phyloP scores from a whole-genome alignment of 345 rosid species.

The Gossypium sturtianum region DNA sequence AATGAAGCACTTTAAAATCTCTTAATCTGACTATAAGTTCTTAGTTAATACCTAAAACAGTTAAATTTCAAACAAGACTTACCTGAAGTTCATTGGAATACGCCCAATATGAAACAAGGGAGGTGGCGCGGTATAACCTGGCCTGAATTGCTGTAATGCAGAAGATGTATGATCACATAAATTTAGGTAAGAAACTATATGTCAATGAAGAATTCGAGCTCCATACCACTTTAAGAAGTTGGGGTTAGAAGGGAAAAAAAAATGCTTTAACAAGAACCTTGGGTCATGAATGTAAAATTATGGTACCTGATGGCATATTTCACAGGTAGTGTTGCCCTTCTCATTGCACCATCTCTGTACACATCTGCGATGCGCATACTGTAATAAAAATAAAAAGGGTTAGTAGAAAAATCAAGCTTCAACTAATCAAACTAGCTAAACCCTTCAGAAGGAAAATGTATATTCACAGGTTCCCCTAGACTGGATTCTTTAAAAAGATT shows the following conservation, averaged over 20 bases:
- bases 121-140: constrained; percentile 82
- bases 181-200: not conserved
- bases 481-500: not conserved
- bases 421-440: not conserved
- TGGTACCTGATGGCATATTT: constrained; percentile 79
- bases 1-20: not conserved
- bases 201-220: not conserved
- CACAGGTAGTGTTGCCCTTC: constrained; percentile 80
- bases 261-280: not conserved
- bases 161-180: constrained; percentile 8
- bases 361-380: constrained; percentile 87
- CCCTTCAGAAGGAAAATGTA: not conserved
- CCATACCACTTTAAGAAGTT: not conserved
- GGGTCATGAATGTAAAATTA: not conserved
- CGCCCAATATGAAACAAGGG: constrained; percentile 65
- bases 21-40: not conserved
- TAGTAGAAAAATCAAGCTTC: not conserved
- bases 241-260: not conserved
- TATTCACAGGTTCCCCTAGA: not conserved
- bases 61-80: not conserved
- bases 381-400: constrained; percentile 14
- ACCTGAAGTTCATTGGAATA: constrained; percentile 79
- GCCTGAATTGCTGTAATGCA: constrained; percentile 63
- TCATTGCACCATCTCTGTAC: constrained; percentile 94
- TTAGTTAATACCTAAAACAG: not conserved